Evolutionary conservation across 441 rosid species (phyloP).

Genomic region (Aleurites moluccanus): DNA sequence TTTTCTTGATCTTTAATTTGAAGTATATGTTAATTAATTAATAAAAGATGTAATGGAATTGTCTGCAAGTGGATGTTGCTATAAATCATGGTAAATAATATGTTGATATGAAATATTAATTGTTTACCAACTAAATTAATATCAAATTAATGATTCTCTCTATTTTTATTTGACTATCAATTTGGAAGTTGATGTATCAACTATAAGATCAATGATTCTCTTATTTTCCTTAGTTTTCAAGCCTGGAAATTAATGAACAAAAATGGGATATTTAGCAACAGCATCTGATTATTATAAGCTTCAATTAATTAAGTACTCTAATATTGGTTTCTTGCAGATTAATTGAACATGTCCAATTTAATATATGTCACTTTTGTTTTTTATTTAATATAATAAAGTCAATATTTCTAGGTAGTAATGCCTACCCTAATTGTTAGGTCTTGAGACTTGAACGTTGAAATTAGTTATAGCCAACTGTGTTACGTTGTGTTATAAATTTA

Average conservation of each 20-base stretch:
- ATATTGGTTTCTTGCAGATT: no score
- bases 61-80: slow-evolving; percentile 5
- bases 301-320: neutral
- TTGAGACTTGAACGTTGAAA: neutral
- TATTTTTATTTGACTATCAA: neutral
- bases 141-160: slow-evolving; percentile 1
- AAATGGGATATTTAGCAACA: neutral
- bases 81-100: neutral
- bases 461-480: neutral
- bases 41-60: slow-evolving; percentile 14
- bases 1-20: neutral
- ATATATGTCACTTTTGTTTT: no score
- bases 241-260: slow-evolving; percentile 8
- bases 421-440: neutral
- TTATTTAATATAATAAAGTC: neutral
- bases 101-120: neutral
- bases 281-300: neutral
- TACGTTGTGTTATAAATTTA: neutral
- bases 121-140: neutral
- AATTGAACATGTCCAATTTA: no score
- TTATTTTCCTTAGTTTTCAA: slow-evolving; percentile 14
- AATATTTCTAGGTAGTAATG: neutral
- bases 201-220: slow-evolving; percentile 13
- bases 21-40: slow-evolving; percentile 10
- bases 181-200: slow-evolving; percentile 17